These are phyloP conservation scores for Phytophthora pisi DNA, from an alignment of 352 stramenopile species.

Conservation along the genomic window DNA sequence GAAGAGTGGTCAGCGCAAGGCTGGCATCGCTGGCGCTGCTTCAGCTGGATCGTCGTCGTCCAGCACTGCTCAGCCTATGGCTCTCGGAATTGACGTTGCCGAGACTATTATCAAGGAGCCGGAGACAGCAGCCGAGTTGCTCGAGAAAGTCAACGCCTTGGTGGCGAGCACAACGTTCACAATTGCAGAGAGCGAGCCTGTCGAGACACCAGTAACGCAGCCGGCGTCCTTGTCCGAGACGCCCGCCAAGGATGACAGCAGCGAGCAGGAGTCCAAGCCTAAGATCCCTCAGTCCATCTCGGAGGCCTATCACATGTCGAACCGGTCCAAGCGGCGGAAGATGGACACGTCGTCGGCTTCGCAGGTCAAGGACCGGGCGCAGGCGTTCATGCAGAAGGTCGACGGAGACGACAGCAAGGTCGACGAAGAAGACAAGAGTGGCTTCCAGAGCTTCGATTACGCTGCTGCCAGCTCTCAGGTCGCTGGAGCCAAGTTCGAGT, in stretches of 20 bases:
- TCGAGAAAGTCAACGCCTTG: conserved; percentile 66
- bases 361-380: conserved; percentile 44
- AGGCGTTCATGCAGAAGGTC: conserved; percentile 60
- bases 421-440: conserved; percentile 11
- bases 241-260: conserved; percentile 14
- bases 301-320: conserved; percentile 77
- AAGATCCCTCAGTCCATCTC: conserved; percentile 71
- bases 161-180: conserved; percentile 63
- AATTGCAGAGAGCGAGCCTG: conserved; percentile 53
- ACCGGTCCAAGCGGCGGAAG: conserved; percentile 72
- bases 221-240: conserved; percentile 9
- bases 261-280: conserved; percentile 11
- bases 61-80: conserved; percentile 20
- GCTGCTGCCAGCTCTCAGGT: conserved; percentile 50
- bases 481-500: conserved; percentile 50
- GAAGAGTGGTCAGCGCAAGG: conserved; percentile 66
- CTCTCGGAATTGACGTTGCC: conserved; percentile 20
- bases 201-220: conserved; percentile 3
- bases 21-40: conserved; percentile 23
- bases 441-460: conserved; percentile 64
- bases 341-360: conserved; percentile 39
- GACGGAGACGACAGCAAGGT: conserved; percentile 19
- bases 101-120: conserved; percentile 6
- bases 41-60: conserved; percentile 15
- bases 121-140: conserved; percentile 26